Percentiles rank a stretch among this genome's conserved stretches.
Evolutionary conservation across 1,284 basidiomycete genomes (phyloP).

Genomic region (Entoloma clypeatum): DNA sequence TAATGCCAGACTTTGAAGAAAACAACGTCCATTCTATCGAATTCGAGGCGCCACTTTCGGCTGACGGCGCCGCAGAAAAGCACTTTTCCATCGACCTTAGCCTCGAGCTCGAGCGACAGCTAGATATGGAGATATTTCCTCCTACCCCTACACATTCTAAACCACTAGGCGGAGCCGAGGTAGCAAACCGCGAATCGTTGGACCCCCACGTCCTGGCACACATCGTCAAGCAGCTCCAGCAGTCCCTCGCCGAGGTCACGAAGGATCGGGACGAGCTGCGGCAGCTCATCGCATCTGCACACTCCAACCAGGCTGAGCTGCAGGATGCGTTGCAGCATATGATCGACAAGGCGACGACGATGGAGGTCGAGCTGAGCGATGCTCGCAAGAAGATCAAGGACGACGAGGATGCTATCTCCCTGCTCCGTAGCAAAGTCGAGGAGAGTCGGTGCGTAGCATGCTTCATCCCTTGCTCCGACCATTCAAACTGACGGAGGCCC

Average conservation of each 20-base stretch:
- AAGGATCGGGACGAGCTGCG: constrained; percentile 65
- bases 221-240: constrained; percentile 63
- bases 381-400: constrained; percentile 62
- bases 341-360: constrained; percentile 57
- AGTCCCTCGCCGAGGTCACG: constrained; percentile 55
- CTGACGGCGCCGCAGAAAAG: constrained; percentile 29
- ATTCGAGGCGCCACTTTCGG: constrained; percentile 33
- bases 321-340: constrained; percentile 58
- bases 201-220: constrained; percentile 74
- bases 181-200: constrained; percentile 45
- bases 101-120: constrained; percentile 71
- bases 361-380: constrained; percentile 59
- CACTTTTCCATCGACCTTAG: constrained; percentile 72
- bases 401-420: constrained; percentile 77
- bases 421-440: constrained; percentile 85
- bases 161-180: constrained; percentile 8
- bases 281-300: constrained; percentile 45
- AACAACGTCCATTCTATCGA: constrained; percentile 30
- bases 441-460: constrained; percentile 66
- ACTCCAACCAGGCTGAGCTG: constrained; percentile 52
- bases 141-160: constrained; percentile 31
- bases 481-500: constrained; percentile 6
- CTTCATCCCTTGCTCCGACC: neutral
- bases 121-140: constrained; percentile 58
- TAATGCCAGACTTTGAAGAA: constrained; percentile 28